Base-by-base conservation (phyloP, 2,329 filamentous ascomycete species). In the Xylariomycetidae sp. region DNA sequence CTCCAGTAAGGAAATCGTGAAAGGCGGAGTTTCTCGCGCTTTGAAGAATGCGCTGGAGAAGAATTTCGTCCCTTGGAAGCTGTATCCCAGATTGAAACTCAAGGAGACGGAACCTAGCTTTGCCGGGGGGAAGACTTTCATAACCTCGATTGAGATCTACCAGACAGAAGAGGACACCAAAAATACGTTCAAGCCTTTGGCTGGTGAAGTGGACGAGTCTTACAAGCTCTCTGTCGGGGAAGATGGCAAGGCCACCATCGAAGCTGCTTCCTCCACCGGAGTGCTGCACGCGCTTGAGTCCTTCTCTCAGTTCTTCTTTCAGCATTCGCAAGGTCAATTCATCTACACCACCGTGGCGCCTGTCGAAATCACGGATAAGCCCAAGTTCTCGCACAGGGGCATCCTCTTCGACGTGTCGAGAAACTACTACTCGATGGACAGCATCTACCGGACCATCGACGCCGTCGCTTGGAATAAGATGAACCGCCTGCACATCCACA, bases 401-500 rank as follows among this genome's bases (percentile, higher is more conserved):
- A 60, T 94, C 33, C 81, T 92, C 48, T 66, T 94, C 48, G 88
- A 94, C 52, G 78, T 87, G 26, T 72, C 84, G 3, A 72, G 88
- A 38, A 82, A 80, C 51, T 92, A 72, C 62, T 85, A 82, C 58
- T 70, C 76, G 1, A 63, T 85, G 16, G 57, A 67, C 4, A 76
- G 85, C 49, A 80, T 94, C 46, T 70, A 80, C 51, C 77, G 80
- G 31, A 86, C 80, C 33, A 85, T 95, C 44, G 85, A 94, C 52
- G 83, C 79, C 25, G 62, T 85, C 44, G 67, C 83, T 2, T 88
- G 79, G 73, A 87, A 81, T 65, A 92, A 94, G 65, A 74, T 92
- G 68, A 92, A 92, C 62, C 72, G 80, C 5, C 70, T 94, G 36
- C 87, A 92, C 59, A 66, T 90, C 34, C 87, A 94, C 64, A 71